Percentiles rank a stretch among this genome's conserved stretches.
Conservation (phyloP, 306 rosid species). For the Mucuna pruriens region DNA sequence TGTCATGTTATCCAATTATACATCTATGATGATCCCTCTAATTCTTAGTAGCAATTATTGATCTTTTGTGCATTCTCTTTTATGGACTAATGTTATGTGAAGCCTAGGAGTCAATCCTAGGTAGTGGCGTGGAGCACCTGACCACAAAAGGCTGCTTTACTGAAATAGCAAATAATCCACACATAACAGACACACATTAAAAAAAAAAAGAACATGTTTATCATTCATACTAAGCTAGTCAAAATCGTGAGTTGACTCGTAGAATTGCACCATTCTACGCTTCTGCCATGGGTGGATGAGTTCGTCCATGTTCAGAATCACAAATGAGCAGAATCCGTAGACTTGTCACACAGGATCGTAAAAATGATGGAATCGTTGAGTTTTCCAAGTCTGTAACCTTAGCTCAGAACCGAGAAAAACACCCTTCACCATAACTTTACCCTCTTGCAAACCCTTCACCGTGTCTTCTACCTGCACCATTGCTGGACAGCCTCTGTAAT, state of each 20-base stretch:
- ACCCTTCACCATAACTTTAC: too few relatives aligned
- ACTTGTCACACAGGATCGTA: too few relatives aligned
- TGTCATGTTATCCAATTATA: conserved; percentile 17
- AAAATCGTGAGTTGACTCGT: too few relatives aligned
- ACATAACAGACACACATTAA: not conserved
- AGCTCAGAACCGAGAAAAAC: too few relatives aligned
- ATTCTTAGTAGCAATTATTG: conserved; percentile 5
- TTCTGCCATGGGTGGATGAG: too few relatives aligned
- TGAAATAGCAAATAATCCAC: not conserved
- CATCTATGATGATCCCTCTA: not conserved
- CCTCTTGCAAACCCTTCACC: too few relatives aligned
- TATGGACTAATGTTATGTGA: not conserved
- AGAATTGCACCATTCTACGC: too few relatives aligned
- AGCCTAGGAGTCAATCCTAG: conserved; percentile 3
- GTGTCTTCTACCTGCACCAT: not conserved
- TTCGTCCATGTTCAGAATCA: too few relatives aligned
- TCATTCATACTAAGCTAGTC: conserved; percentile 15
- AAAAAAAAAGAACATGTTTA: not conserved
- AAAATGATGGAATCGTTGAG: too few relatives aligned
- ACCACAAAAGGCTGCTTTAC: not conserved
- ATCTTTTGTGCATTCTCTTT: conserved; percentile 1
- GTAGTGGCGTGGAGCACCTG: not conserved
- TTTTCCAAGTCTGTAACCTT: too few relatives aligned
- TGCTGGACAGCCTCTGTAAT: not conserved
- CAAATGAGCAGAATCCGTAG: too few relatives aligned